These are phyloP conservation scores for Pichia sp. DNA, from an alignment of 1,139 yeast species.

Conservation along the genomic window DNA sequence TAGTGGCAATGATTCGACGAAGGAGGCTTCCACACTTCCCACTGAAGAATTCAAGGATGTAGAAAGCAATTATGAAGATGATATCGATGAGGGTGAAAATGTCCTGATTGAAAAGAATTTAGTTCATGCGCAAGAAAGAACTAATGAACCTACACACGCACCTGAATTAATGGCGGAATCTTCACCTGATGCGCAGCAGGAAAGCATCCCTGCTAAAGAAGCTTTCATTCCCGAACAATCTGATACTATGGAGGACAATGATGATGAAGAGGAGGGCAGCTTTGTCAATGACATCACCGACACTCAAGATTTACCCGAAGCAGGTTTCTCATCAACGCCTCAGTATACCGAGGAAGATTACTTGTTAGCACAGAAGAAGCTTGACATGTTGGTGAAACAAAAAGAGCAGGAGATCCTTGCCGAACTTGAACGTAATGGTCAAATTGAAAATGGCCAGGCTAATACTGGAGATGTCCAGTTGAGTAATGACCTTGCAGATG, in stretches of 20 bases:
- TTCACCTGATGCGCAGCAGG: too few species aligned
- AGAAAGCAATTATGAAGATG: neutral
- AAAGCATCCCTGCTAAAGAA: neutral
- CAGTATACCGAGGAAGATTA: constrained; percentile 20
- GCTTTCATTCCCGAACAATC: neutral
- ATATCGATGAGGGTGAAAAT: neutral
- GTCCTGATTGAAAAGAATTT: neutral
- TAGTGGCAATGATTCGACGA: too few species aligned
- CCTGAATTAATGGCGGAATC: too few species aligned
- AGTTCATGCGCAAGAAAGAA: constrained; percentile 8
- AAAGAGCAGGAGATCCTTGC: constrained; percentile 23
- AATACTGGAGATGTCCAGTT: too few species aligned
- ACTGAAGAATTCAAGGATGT: neutral
- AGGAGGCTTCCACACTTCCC: too few species aligned
- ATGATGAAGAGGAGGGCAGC: constrained; percentile 12
- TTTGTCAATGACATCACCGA: constrained; percentile 9
- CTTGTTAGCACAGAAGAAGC: constrained; percentile 20
- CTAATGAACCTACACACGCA: too few species aligned
- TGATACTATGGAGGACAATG: constrained; percentile 9
- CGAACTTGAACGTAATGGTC: constrained; percentile 16
- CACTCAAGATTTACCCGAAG: constrained; percentile 5
- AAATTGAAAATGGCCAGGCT: too few species aligned
- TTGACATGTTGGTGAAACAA: constrained; percentile 20
- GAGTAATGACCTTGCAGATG: too few species aligned
- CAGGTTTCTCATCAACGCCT: constrained; percentile 1